Evolutionary conservation across 2,329 filamentous ascomycete species (phyloP).

Genomic region (Cytospora paraplurivora): DNA sequence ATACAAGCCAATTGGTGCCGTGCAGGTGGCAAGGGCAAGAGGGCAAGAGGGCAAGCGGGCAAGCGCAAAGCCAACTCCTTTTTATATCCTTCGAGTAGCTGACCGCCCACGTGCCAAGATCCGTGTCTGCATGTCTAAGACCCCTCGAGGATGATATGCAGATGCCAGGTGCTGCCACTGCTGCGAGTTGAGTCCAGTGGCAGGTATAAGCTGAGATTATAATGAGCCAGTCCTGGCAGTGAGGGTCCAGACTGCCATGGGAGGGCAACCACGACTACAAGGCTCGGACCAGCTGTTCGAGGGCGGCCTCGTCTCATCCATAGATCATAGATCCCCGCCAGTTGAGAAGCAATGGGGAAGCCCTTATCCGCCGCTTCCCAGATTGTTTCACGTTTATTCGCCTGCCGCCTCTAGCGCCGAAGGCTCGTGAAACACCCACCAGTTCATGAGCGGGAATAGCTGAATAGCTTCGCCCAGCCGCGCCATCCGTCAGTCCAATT

Average conservation of each 20-base stretch:
- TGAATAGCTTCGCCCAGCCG: not conserved
- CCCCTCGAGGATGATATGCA: not conserved
- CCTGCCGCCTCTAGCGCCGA: conserved; percentile 1
- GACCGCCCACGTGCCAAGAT: not conserved
- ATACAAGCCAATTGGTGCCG: not conserved
- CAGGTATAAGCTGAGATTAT: not conserved
- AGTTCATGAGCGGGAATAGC: not conserved
- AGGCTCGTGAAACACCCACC: not conserved
- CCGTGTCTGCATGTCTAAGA: not conserved
- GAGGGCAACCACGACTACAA: not conserved
- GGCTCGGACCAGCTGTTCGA: not conserved
- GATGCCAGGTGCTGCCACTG: not conserved
- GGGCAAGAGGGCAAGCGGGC: not conserved
- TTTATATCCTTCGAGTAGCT: not conserved
- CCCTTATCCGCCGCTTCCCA: not conserved
- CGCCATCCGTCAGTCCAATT: not conserved
- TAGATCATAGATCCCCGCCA: too few relatives aligned
- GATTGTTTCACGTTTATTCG: not conserved
- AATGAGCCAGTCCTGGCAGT: not conserved
- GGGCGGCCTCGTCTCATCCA: not conserved
- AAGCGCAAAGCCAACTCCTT: not conserved
- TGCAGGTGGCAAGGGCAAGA: not conserved
- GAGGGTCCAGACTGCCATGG: not conserved
- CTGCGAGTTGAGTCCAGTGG: not conserved
- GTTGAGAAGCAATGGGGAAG: not conserved